Evolutionary conservation across 2,329 filamentous ascomycete species (phyloP).

Genomic region (Seiridium unicorne): DNA sequence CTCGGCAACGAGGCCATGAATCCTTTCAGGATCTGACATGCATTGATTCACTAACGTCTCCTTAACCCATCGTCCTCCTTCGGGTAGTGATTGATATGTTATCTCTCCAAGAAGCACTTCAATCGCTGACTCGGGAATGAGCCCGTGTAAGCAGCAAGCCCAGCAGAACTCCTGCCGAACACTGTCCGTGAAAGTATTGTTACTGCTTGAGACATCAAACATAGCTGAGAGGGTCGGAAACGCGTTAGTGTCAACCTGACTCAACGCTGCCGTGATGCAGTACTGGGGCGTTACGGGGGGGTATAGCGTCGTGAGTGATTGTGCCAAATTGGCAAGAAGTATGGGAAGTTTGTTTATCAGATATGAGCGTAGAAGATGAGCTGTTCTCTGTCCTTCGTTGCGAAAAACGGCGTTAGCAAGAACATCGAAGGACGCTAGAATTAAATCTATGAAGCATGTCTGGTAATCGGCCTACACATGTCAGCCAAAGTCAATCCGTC

Average conservation of each 20-base stretch:
- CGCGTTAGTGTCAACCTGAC: slow-evolving; percentile 77
- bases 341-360: slow-evolving; percentile 68
- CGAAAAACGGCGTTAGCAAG: slow-evolving; percentile 82
- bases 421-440: slow-evolving; percentile 86
- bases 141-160: slow-evolving; percentile 80
- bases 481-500: slow-evolving; percentile 23
- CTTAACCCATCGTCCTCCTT: slow-evolving; percentile 72
- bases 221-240: slow-evolving; percentile 62
- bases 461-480: slow-evolving; percentile 67
- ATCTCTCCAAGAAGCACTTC: slow-evolving; percentile 81
- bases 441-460: slow-evolving; percentile 74
- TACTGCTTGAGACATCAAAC: slow-evolving; percentile 57
- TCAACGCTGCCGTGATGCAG: slow-evolving; percentile 68
- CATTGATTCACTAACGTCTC: slow-evolving; percentile 78
- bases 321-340: slow-evolving; percentile 49
- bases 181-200: slow-evolving; percentile 56
- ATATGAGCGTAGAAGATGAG: slow-evolving; percentile 80
- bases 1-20: slow-evolving; percentile 75
- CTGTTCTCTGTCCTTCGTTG: slow-evolving; percentile 53
- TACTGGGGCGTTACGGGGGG: slow-evolving; percentile 74
- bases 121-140: slow-evolving; percentile 78
- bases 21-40: slow-evolving; percentile 69
- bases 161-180: slow-evolving; percentile 77
- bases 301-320: slow-evolving; percentile 55
- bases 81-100: slow-evolving; percentile 74